Base-by-base conservation (phyloP, 2,329 filamentous ascomycete species). In the Stagonosporopsis tanaceti region DNA sequence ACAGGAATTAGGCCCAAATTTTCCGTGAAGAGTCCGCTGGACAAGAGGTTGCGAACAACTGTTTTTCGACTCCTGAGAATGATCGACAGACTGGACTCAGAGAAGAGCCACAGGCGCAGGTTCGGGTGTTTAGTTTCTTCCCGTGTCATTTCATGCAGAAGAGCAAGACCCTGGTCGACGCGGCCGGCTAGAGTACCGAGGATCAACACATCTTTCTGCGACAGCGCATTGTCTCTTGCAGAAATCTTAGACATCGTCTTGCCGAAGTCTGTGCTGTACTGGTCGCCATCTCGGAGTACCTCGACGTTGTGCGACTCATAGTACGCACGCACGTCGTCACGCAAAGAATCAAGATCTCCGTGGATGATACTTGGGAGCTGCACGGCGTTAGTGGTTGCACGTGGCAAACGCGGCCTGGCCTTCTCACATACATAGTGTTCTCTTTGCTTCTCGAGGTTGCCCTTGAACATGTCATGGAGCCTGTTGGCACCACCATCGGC, bases 401-500 rank as follows among this genome's bases (percentile, higher is more conserved):
- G 14, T 12, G 35, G 20, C 20, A 28, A 62, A 38, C 6, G 3
- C 11, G 15, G 27, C 9, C 24, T 27, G 38, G 40, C 8, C 11
- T 34, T 42, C 75, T 62, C 62, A 77, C 76, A 63, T 70, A 77
- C 76, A 63, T 70, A 78, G 25, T 68, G 50, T 9, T 50, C 55
- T 56, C 72, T 66, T 28, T 62, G 62, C 14, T 53, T 35, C 53
- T 61, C 60, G 32, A 67, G 51, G 7, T 61, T 61, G 17, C 67
- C 71, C 25, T 68, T 55, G 62, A 82, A 77, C 62, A 82, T 79
- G 63, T 86, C 76, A 63, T 84, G 82, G 20, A 97, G 83, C 35
- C 87, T 84, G 71, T 98, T 96, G 42, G 93, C 93, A 24, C 93
- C 95, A 53, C 93, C 95, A 78, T 99, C 95, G 27, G 93, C 95